These are phyloP conservation scores for Clarireedia paspali DNA, from an alignment of 2,329 filamentous ascomycete genomes.

Conservation along the genomic window DNA sequence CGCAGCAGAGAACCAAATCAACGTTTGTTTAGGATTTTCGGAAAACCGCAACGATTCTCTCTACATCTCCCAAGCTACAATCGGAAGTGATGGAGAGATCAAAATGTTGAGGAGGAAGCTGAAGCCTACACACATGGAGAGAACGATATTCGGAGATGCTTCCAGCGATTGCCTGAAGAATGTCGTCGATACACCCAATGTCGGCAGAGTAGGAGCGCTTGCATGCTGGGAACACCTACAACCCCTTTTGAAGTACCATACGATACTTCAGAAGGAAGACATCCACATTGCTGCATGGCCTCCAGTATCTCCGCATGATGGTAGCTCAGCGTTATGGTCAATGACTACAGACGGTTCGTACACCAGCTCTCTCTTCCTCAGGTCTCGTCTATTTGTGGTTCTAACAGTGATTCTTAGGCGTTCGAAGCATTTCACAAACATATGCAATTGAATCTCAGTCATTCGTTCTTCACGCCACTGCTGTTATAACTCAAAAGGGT, in stretches of 20 bases:
- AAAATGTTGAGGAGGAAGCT: constrained; percentile 39
- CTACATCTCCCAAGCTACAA: constrained; percentile 42
- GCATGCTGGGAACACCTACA: constrained; percentile 46
- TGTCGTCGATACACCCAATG: constrained; percentile 38
- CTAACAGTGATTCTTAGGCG: constrained; percentile 15
- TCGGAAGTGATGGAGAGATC: constrained; percentile 36
- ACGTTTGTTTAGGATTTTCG: constrained; percentile 39
- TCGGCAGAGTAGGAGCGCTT: constrained; percentile 43
- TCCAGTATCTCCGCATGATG: constrained; percentile 42
- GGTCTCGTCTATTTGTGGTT: neutral
- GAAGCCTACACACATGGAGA: constrained; percentile 37
- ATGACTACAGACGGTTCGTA: constrained; percentile 23
- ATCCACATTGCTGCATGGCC: constrained; percentile 49
- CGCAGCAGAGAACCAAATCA: constrained; percentile 37
- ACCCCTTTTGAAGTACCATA: constrained; percentile 44
- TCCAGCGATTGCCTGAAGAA: constrained; percentile 45
- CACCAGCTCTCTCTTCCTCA: constrained; percentile 13
- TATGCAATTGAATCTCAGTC: constrained; percentile 51
- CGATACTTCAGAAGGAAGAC: constrained; percentile 40
- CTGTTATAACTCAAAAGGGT: constrained; percentile 36
- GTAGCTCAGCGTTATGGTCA: constrained; percentile 20
- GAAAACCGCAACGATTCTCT: constrained; percentile 36
- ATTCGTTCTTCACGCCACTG: constrained; percentile 47
- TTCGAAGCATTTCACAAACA: constrained; percentile 44
- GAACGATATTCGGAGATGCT: constrained; percentile 45